phyloP scores from a whole-genome alignment of 306 rosid species.

The Amphicarpaea edgeworthii region DNA sequence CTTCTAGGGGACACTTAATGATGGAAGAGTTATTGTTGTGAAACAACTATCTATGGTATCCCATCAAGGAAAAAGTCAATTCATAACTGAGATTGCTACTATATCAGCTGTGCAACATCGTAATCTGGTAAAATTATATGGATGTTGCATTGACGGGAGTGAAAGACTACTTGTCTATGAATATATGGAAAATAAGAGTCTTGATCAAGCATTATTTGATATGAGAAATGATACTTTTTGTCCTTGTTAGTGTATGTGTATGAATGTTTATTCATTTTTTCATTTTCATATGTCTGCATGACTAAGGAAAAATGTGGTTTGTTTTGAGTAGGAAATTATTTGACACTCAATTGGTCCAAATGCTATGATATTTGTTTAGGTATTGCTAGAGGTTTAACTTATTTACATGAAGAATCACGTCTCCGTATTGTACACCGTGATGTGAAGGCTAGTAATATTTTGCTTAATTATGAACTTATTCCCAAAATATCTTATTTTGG shows the following conservation, averaged over 20 bases:
- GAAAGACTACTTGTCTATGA: slow-evolving; percentile 81
- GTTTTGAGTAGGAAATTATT: slow-evolving; percentile 53
- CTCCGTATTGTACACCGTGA: slow-evolving; percentile 77
- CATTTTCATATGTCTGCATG: background rate
- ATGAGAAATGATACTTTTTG: slow-evolving; percentile 34
- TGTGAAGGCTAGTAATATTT: slow-evolving; percentile 80
- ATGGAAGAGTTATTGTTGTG: slow-evolving; percentile 82
- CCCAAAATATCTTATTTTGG: slow-evolving; percentile 89
- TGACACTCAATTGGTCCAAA: slow-evolving; percentile 67
- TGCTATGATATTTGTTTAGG: slow-evolving; percentile 78
- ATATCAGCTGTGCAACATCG: slow-evolving; percentile 89
- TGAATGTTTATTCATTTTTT: background rate
- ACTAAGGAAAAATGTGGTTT: slow-evolving; percentile 3
- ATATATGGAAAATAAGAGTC: slow-evolving; percentile 83
- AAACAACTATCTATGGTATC: slow-evolving; percentile 81
- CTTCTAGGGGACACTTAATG: slow-evolving; percentile 72
- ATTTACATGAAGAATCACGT: slow-evolving; percentile 78
- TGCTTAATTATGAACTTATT: slow-evolving; percentile 64
- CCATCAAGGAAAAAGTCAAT: slow-evolving; percentile 86
- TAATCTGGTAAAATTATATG: slow-evolving; percentile 77
- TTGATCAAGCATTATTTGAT: slow-evolving; percentile 92
- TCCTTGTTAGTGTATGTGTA: background rate
- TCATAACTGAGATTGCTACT: slow-evolving; percentile 83
- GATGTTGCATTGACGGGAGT: slow-evolving; percentile 79
- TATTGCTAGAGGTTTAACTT: slow-evolving; percentile 78